Evolutionary conservation across 192 early-diverging fungal species (phyloP), one percentile per base, ranked within the genome.

Genomic region (Coemansia sp.): DNA sequence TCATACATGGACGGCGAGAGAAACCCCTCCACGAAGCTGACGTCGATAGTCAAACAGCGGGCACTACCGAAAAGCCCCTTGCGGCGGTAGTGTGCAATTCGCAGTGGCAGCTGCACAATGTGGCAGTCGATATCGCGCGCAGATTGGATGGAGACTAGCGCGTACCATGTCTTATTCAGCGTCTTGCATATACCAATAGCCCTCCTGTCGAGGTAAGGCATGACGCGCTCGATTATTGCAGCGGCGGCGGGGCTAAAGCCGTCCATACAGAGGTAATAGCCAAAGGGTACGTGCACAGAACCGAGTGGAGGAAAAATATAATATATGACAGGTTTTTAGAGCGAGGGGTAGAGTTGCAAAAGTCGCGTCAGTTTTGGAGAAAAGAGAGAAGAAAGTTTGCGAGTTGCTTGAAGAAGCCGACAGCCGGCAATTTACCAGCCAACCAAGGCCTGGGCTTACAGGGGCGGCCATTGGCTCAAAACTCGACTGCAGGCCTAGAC

Each of bases 21-120:
- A 52, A 66, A 80, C 7, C 77, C 77, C 8, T 74, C 77, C 6
- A 80, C 50, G 48, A 62, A 74, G 71, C 77, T 50, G 57, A 79
- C 47, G 56, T 79, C 76, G 25, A 79, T n/a, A 0, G 70, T 67
- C 64, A 79, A 56, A 22, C 63, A 38, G 59, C 76, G 76, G 49
- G 72, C 68, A 22, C 56, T 62, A 9, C 53, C 53, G 58, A 73
- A 44, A 1, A 79, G 60, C 4, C 68, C 64, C 51, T 69, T 73
- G 71, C 76, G 76, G 38, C 64, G 50, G 26, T 67, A 73, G 60
- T 73, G 64, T 16, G 67, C 65, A n/a, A 79, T 68, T 32, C 71
- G 70, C 63, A 78, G 67, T 25, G 76, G 67, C 51, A 78, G 59
- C 31, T 71, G 70, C 24, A 73, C 23, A n/a, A 78, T 59, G 53